phyloP scores from a whole-genome alignment of 208 protist species.

The Crithidia mellificae region DNA sequence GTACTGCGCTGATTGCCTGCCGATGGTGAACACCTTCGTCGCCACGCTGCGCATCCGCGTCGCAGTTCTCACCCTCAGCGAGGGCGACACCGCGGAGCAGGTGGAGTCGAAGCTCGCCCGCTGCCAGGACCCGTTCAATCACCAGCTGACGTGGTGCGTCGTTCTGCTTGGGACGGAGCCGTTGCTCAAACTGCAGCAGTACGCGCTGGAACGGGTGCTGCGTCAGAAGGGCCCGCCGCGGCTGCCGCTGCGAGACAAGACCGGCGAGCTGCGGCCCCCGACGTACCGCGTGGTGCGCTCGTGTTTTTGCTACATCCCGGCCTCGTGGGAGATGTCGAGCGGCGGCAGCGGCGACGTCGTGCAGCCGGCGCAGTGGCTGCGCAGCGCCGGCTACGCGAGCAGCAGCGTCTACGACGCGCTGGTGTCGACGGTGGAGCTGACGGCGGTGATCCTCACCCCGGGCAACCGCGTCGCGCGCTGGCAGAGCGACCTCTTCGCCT shows the following conservation, averaged over 20 bases:
- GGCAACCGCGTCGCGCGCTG: slow-evolving; percentile 53
- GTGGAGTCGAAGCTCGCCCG: slow-evolving; percentile 59
- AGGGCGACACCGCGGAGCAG: slow-evolving; percentile 51
- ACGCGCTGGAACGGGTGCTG: slow-evolving; percentile 47
- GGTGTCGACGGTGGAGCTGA: slow-evolving; percentile 4
- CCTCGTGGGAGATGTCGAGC: slow-evolving; percentile 25
- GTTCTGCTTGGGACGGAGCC: slow-evolving; percentile 45
- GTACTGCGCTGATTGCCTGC: slow-evolving; percentile 64
- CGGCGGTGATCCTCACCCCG: slow-evolving; percentile 35
- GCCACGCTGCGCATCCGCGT: slow-evolving; percentile 63
- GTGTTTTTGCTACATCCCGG: slow-evolving; percentile 66
- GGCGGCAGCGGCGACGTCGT: slow-evolving; percentile 24
- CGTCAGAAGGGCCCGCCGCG: slow-evolving; percentile 31
- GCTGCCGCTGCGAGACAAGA: slow-evolving; percentile 53
- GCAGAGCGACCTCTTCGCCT: slow-evolving; percentile 69
- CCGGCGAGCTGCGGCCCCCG: slow-evolving; percentile 46
- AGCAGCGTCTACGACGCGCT: slow-evolving; percentile 23
- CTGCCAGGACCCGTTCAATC: slow-evolving; percentile 64
- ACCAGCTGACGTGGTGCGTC: slow-evolving; percentile 67
- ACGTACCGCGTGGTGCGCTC: slow-evolving; percentile 36
- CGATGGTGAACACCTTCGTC: slow-evolving; percentile 59
- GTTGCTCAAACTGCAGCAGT: slow-evolving; percentile 34
- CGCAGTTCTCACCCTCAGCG: slow-evolving; percentile 55
- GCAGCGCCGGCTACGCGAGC: slow-evolving; percentile 32
- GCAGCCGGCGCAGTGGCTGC: slow-evolving; percentile 49